Evolutionary conservation across 192 early-diverging fungal species (phyloP).

Genomic region (Gigaspora rosea): DNA sequence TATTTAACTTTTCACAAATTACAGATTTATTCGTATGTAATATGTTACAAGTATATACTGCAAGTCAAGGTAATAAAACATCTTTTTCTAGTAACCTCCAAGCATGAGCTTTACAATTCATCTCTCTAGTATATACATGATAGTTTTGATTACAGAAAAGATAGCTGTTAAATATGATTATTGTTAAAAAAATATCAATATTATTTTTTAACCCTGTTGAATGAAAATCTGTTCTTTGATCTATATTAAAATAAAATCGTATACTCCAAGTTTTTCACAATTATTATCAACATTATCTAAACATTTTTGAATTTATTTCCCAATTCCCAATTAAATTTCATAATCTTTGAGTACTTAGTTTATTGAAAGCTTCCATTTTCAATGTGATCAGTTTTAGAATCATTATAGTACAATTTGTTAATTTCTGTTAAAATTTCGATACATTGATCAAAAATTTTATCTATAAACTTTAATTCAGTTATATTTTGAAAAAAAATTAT

Average conservation of each 20-base stretch:
- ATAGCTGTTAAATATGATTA: background rate
- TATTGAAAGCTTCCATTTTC: background rate
- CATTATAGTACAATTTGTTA: background rate
- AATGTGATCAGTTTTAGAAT: background rate
- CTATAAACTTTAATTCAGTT: too few species aligned
- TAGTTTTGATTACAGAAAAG: background rate
- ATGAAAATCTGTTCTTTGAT: background rate
- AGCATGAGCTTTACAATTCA: too few species aligned
- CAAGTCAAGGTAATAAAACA: too few species aligned
- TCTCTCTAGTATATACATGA: background rate
- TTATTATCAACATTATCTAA: background rate
- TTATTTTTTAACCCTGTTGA: background rate
- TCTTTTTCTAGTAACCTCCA: too few species aligned
- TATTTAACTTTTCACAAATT: background rate
- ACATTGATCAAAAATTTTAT: too few species aligned
- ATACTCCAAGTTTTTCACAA: background rate
- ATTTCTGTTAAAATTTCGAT: too few species aligned
- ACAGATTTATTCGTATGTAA: background rate
- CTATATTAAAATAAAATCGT: background rate
- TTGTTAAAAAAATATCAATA: background rate
- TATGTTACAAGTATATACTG: background rate
- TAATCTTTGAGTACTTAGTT: conserved; percentile 3
- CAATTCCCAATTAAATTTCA: conserved; percentile 8
- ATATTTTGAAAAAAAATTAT: too few species aligned
- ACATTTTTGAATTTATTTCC: conserved; percentile 8